Conservation (phyloP, 495 filamentous ascomycete genomes). For the Neurospora sp. region DNA sequence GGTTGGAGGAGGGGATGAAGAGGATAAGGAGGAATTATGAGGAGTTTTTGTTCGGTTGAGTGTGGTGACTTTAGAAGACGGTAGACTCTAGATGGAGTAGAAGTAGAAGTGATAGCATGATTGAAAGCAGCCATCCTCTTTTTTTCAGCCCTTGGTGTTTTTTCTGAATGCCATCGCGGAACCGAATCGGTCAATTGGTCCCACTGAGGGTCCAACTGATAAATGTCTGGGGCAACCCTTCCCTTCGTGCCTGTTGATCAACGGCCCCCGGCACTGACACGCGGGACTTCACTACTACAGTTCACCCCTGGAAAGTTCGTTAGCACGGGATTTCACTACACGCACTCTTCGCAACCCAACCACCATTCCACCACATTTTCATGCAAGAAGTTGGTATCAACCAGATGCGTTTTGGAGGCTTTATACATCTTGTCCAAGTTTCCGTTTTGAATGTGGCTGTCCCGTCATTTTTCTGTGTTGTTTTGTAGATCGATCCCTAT, state of each 20-base stretch:
- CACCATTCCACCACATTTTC: too few relatives aligned
- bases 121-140: neutral
- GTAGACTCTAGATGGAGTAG: neutral
- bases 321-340: neutral
- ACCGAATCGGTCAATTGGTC: neutral
- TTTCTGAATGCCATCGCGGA: neutral
- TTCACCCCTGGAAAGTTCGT: neutral
- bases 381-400: too few relatives aligned
- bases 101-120: neutral
- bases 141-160: neutral
- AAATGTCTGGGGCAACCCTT: neutral
- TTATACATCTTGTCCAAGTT: too few relatives aligned
- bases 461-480: too few relatives aligned
- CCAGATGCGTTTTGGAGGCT: too few relatives aligned
- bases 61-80: neutral
- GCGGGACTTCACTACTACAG: too few relatives aligned
- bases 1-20: constrained; percentile 57
- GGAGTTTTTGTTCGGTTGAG: constrained; percentile 61
- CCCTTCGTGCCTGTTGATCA: neutral
- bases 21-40: constrained; percentile 70
- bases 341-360: neutral
- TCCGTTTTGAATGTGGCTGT: too few relatives aligned
- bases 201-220: neutral
- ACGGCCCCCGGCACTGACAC: neutral
- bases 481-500: too few relatives aligned